A percentile compares a stretch with the other conserved stretches of the same genome.
These are phyloP conservation scores for Monosporascus sp. DNA, from an alignment of 2,329 filamentous ascomycete genomes.

Conservation along the genomic window DNA sequence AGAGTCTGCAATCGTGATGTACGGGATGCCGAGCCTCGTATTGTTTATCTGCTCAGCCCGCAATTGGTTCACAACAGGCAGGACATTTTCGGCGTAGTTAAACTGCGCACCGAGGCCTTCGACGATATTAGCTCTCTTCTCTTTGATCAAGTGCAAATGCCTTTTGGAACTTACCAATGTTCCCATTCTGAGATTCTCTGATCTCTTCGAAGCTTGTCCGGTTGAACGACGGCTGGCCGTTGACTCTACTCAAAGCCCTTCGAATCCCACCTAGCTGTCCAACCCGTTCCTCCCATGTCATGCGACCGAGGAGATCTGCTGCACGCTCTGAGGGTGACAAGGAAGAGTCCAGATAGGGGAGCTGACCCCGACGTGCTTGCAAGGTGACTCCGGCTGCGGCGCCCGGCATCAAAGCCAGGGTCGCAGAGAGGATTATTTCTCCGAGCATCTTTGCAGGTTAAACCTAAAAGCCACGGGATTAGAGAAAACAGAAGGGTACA, in stretches of 20 bases:
- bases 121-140: too few species aligned
- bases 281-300: conserved; percentile 13
- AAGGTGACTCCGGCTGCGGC: neutral
- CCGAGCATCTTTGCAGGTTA: too few species aligned
- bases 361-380: neutral
- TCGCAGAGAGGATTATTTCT: too few species aligned
- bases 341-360: conserved; percentile 1
- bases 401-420: too few species aligned
- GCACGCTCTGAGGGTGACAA: conserved; percentile 6
- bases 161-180: conserved; percentile 5
- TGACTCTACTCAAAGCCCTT: conserved; percentile 1
- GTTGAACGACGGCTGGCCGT: conserved; percentile 7
- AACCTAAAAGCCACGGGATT: too few species aligned
- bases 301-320: conserved; percentile 9
- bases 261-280: conserved; percentile 13
- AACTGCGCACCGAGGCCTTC: conserved; percentile 23
- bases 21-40: conserved; percentile 17
- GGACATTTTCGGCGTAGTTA: conserved; percentile 23
- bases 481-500: too few species aligned
- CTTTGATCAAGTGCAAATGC: neutral
- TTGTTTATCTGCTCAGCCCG: conserved; percentile 15
- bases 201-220: conserved; percentile 7
- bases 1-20: conserved; percentile 22
- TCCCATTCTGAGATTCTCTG: conserved; percentile 7
- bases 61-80: conserved; percentile 21